phyloP scores from a whole-genome alignment of 2,329 filamentous ascomycete genomes.

The Myriosclerotinia curreyana region DNA sequence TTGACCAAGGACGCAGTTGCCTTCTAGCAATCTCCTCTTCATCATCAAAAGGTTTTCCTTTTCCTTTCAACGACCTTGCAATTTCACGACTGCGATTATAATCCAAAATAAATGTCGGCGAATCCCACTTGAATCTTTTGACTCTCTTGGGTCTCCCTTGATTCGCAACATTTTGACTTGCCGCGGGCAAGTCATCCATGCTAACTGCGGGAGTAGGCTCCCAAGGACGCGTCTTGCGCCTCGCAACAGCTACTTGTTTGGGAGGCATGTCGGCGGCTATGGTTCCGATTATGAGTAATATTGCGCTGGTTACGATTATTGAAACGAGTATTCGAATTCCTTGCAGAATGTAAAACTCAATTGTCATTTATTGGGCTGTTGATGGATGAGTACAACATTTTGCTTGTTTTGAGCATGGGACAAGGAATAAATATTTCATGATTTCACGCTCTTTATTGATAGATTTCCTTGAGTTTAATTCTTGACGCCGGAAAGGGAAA shows the following conservation, averaged over 20 bases:
- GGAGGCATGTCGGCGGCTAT: not conserved
- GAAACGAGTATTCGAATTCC: too few relatives aligned
- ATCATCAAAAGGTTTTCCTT: not conserved
- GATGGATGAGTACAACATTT: not conserved
- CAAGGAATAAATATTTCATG: not conserved
- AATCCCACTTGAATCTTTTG: not conserved
- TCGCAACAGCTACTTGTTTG: not conserved
- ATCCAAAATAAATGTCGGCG: not conserved
- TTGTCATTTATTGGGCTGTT: not conserved
- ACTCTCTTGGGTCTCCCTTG: slow-evolving; percentile 5
- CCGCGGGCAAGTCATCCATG: not conserved
- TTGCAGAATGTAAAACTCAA: not conserved
- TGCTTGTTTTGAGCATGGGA: not conserved
- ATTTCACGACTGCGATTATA: not conserved
- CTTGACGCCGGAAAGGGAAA: slow-evolving; percentile 5
- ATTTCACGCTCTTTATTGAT: not conserved
- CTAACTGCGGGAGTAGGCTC: not conserved
- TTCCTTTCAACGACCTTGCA: not conserved
- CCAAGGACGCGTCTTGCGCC: slow-evolving; percentile 6
- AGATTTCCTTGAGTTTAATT: not conserved
- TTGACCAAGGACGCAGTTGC: not conserved
- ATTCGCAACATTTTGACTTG: not conserved
- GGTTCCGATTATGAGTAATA: not conserved
- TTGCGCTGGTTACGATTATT: not conserved
- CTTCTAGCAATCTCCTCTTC: not conserved